Conservation (phyloP, 192 early-diverging fungal genomes). For the Entophlyctis helioformis region DNA sequence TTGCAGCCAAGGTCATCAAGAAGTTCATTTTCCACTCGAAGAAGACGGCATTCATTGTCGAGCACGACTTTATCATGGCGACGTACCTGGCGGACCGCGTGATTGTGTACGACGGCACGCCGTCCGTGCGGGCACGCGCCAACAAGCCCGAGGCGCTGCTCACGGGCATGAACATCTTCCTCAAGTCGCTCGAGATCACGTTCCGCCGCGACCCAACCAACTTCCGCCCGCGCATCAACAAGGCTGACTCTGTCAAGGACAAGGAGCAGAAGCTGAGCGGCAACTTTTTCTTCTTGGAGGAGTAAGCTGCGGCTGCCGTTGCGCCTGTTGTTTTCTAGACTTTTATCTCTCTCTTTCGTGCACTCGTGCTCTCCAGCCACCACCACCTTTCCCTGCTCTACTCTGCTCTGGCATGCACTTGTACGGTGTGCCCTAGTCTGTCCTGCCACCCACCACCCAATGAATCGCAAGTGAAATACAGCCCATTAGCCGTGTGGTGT, state of each 20-base stretch:
- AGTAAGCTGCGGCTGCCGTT: too few species aligned
- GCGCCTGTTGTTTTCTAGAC: too few species aligned
- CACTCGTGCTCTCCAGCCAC: too few species aligned
- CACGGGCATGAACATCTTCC: conserved; percentile 94
- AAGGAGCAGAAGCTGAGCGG: conserved; percentile 81
- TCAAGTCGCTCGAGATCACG: conserved; percentile 81
- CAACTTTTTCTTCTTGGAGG: conserved; percentile 40
- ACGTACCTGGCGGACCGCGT: conserved; percentile 95
- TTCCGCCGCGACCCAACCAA: conserved; percentile 97
- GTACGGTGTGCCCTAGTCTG: too few species aligned
- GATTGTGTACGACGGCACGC: conserved; percentile 85
- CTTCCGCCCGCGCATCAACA: conserved; percentile 97
- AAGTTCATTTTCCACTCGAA: conserved; percentile 90
- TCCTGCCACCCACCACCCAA: too few species aligned
- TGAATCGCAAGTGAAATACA: too few species aligned
- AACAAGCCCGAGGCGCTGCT: conserved; percentile 77
- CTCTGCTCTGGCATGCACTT: too few species aligned
- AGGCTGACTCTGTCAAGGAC: conserved; percentile 85
- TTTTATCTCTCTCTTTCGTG: too few species aligned
- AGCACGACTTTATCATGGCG: conserved; percentile 99
- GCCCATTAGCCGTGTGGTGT: too few species aligned
- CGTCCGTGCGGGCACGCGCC: conserved; percentile 74
- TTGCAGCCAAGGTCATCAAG: conserved; percentile 98
- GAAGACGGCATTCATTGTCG: conserved; percentile 95
- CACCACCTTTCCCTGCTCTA: too few species aligned